phyloP scores from a whole-genome alignment of 495 filamentous ascomycete species.

The Penicillium canescens region DNA sequence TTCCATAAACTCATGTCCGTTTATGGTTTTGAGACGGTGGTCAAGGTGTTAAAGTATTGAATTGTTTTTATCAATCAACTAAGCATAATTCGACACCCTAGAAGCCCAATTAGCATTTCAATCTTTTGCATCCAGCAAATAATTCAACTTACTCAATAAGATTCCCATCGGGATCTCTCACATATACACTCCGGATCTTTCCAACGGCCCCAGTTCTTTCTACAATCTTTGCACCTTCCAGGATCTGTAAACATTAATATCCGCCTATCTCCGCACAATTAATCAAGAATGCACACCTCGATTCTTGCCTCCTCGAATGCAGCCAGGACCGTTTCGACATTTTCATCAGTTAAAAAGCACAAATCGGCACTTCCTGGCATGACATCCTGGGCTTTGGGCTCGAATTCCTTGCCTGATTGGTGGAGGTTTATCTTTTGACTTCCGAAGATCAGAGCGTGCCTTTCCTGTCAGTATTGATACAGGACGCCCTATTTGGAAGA shows the following conservation, averaged over 20 bases:
- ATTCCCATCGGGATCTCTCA: constrained; percentile 58
- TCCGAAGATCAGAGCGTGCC: constrained; percentile 53
- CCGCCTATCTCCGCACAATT: neutral
- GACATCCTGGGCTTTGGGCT: constrained; percentile 50
- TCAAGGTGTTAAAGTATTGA: neutral
- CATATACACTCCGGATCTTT: constrained; percentile 54
- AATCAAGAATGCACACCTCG: constrained; percentile 24
- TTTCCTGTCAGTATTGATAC: constrained; percentile 3
- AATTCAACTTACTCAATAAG: constrained; percentile 47
- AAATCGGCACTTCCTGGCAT: constrained; percentile 53
- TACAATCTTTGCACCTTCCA: constrained; percentile 49
- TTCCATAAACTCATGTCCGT: neutral
- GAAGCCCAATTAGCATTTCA: neutral
- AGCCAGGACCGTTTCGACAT: constrained; percentile 38
- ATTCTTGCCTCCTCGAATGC: constrained; percentile 36
- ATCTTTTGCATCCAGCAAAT: no score
- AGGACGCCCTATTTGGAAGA: neutral
- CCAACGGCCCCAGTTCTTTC: constrained; percentile 50
- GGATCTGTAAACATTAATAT: constrained; percentile 17
- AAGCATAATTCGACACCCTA: constrained; percentile 26
- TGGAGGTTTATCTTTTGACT: constrained; percentile 58
- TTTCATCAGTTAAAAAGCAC: constrained; percentile 50
- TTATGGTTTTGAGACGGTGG: no score
- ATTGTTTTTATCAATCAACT: neutral
- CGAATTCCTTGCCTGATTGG: constrained; percentile 51